Evolutionary conservation across 176 grass and related monocot genomes (phyloP), one percentile per base, ranked within the genome.

Genomic region (Neostapfia colusana): DNA sequence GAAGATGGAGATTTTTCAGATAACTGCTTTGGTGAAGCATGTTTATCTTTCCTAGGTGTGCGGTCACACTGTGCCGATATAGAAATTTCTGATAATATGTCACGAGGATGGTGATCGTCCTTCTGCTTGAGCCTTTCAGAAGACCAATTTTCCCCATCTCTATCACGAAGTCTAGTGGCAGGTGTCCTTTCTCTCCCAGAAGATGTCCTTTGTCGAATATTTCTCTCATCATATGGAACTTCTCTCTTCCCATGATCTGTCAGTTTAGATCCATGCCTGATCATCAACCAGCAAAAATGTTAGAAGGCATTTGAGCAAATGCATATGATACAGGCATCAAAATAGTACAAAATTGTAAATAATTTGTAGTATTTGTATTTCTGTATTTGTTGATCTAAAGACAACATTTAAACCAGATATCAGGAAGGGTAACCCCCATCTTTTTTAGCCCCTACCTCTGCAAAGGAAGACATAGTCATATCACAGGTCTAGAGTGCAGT

Each of bases 191-290:
- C 91, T 74, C 89, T 88, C 45, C 72, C 79, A 79, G 89, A 79
- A 36, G 72, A 82, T 79, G 79, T 70, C 73, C 80, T 95, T 55
- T 81, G 58, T 34, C 88, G 86, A 82, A 73, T 80, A 70, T 79
- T 72, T 86, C 92, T 95, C 56, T 95, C 96, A 28, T 99, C 96
- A 74, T 78, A 74, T 13, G 41, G 53, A 59, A 76, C 67, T 65
- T 90, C 87, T 87, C 86, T 95, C 73, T 88, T 89, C 75, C 80
- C 55, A 69, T 87, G 89, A 79, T 99, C 95, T 43, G 75, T n/a
- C 58, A 51, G 61, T 82, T 92, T 99, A 39, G 83, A 95, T 77
- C 89, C 85, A 36, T 92, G 89, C 88, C 96, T 99, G 84, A 7
- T 85, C 25, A 84, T 25, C n/a, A 84, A 78, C 18, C 54, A 21